Evolutionary conservation across 1,284 basidiomycete genomes (phyloP).

Genomic region (Trichosporon sp.): DNA sequence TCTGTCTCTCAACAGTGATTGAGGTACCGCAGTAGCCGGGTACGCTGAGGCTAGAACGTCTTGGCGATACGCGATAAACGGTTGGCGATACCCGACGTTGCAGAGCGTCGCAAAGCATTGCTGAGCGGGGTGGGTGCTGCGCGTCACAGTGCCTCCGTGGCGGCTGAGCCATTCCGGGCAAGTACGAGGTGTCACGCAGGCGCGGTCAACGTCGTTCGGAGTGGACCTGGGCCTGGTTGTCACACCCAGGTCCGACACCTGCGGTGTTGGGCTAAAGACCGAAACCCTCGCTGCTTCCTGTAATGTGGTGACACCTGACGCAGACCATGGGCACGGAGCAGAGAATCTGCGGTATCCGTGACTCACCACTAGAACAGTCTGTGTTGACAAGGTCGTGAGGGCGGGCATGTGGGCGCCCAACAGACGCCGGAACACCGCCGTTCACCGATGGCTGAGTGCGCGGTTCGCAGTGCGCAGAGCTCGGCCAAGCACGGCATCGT

Average conservation of each 20-base stretch:
- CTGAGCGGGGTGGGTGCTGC: neutral
- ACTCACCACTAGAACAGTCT: neutral
- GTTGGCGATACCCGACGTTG: neutral
- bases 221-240: neutral
- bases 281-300: too few species aligned
- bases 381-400: neutral
- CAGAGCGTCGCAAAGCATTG: neutral
- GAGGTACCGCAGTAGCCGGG: neutral
- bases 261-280: too few species aligned
- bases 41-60: neutral
- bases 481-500: too few species aligned
- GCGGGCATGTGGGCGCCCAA: neutral
- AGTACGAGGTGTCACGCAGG: neutral
- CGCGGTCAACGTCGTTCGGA: neutral
- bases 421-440: neutral
- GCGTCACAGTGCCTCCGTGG: neutral
- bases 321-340: neutral
- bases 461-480: neutral
- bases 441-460: neutral
- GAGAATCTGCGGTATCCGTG: too few species aligned
- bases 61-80: neutral
- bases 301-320: too few species aligned
- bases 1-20: constrained; percentile 1
- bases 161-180: neutral
- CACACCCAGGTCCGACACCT: neutral